phyloP scores from a whole-genome alignment of 441 rosid species.

The Pelargonium citronellum region DNA sequence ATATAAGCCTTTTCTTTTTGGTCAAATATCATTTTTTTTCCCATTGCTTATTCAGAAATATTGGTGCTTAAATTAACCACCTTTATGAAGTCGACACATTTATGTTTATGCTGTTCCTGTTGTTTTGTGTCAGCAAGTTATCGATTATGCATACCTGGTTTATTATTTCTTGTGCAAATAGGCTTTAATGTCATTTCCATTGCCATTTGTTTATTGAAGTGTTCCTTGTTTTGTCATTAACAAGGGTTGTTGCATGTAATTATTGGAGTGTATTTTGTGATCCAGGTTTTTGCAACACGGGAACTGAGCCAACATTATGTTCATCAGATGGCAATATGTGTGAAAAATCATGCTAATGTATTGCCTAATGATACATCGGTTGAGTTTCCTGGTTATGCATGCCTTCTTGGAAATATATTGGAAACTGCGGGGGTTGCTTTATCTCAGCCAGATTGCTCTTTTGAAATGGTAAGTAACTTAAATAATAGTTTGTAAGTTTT shows the following conservation, averaged over 20 bases:
- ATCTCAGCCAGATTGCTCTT: conserved; percentile 69
- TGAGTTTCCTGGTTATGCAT: conserved; percentile 72
- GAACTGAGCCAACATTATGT: conserved; percentile 59
- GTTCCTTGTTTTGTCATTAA: conserved; percentile 7
- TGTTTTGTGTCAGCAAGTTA: conserved; percentile 4
- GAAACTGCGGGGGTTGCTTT: conserved; percentile 79
- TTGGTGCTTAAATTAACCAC: conserved; percentile 12
- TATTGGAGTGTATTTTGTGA: conserved; percentile 22
- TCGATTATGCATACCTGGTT: conserved; percentile 10
- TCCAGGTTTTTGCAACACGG: conserved; percentile 66
- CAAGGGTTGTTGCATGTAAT: conserved; percentile 18
- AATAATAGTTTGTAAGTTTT: conserved; percentile 6
- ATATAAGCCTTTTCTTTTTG: conserved; percentile 9
- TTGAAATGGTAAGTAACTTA: conserved; percentile 58
- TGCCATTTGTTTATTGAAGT: conserved; percentile 7
- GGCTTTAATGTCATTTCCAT: conserved; percentile 1
- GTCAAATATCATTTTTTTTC: conserved; percentile 13
- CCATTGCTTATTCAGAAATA: conserved; percentile 14
- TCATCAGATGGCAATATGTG: conserved; percentile 65
- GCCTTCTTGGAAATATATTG: conserved; percentile 83
- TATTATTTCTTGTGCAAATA: conserved; percentile 12
- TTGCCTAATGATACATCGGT: conserved; percentile 56
- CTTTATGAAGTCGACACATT: conserved; percentile 2
- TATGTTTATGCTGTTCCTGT: conserved; percentile 3
- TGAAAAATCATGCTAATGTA: conserved; percentile 51